phyloP scores from a whole-genome alignment of 257 asterid species.

The Fraxinus pennsylvanica region DNA sequence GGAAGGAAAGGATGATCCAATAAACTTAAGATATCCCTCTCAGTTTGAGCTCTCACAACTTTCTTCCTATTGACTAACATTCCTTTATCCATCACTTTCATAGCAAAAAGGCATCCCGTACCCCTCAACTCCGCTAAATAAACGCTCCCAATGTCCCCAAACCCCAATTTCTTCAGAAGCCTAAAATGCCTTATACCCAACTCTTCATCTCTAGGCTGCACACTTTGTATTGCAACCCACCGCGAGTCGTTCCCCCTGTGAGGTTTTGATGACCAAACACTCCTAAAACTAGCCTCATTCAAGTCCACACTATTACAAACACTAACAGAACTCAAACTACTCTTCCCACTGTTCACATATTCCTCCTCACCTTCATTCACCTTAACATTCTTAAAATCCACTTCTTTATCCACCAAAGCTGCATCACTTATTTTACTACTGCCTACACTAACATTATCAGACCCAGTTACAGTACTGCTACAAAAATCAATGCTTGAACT shows the following conservation, averaged over 20 bases:
- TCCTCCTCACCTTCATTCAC: constrained; percentile 21
- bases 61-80: constrained; percentile 60
- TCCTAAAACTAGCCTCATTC: constrained; percentile 50
- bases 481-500: constrained; percentile 38
- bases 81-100: constrained; percentile 67
- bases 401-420: constrained; percentile 42
- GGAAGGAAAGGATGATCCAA: constrained; percentile 66
- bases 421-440: constrained; percentile 39
- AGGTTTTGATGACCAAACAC: constrained; percentile 48
- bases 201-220: constrained; percentile 41
- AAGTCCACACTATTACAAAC: not conserved
- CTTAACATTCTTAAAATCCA: constrained; percentile 27
- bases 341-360: not conserved
- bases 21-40: constrained; percentile 53
- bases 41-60: constrained; percentile 56
- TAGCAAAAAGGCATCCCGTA: constrained; percentile 53
- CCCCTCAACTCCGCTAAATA: constrained; percentile 59
- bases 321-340: constrained; percentile 1
- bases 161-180: constrained; percentile 57
- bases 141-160: constrained; percentile 68
- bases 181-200: constrained; percentile 58
- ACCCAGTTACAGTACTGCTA: constrained; percentile 37
- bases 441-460: constrained; percentile 32
- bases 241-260: constrained; percentile 54
- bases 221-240: constrained; percentile 57